These are phyloP conservation scores for Pleurotus tuber-regium DNA, from an alignment of 768 basidiomycete species.

Conservation along the genomic window DNA sequence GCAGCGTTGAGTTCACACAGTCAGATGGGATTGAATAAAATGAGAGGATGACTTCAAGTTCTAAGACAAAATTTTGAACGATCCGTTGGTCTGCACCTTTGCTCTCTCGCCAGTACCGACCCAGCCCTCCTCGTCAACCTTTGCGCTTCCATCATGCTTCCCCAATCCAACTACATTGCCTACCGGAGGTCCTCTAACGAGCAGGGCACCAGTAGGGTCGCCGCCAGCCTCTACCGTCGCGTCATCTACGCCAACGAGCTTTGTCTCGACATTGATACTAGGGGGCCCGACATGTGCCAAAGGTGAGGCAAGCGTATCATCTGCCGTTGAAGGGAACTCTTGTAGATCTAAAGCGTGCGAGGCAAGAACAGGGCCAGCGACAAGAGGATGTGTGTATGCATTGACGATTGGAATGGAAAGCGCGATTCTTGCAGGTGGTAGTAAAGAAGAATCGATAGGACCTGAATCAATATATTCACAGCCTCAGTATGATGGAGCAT, in stretches of 20 bases:
- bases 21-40: neutral
- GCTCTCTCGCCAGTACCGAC: constrained; percentile 40
- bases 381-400: constrained; percentile 56
- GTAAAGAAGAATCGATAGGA: constrained; percentile 40
- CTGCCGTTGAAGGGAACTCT: constrained; percentile 44
- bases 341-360: constrained; percentile 87
- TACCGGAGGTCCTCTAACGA: constrained; percentile 73
- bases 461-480: constrained; percentile 32
- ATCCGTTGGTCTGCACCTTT: constrained; percentile 62
- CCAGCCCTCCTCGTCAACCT: constrained; percentile 42
- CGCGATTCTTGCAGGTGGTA: constrained; percentile 68
- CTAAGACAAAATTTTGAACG: constrained; percentile 43
- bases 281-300: constrained; percentile 71
- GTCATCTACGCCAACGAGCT: constrained; percentile 72
- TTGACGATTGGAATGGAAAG: constrained; percentile 77
- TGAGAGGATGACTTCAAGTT: neutral
- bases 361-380: constrained; percentile 76
- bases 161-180: constrained; percentile 46
- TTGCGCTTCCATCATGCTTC: constrained; percentile 28
- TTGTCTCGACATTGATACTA: constrained; percentile 79
- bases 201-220: constrained; percentile 61
- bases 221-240: constrained; percentile 57
- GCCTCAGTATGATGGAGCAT: constrained; percentile 2
- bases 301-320: constrained; percentile 26
- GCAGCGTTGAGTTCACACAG: neutral